Conservation (phyloP, 148 eudicot genomes). For the Cornus kousa region DNA sequence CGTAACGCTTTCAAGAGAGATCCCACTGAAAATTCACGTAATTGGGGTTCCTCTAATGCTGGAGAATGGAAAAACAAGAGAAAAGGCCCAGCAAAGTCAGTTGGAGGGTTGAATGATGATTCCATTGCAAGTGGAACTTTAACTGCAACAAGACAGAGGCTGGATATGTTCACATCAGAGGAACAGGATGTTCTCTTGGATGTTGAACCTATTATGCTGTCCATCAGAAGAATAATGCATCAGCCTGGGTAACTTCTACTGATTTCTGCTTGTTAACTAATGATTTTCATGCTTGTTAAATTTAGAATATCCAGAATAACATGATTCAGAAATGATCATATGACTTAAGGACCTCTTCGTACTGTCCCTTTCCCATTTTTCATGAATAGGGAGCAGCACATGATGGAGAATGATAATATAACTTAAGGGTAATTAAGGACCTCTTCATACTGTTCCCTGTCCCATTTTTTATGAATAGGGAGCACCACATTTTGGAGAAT, state of each 20-base stretch:
- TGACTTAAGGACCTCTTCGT: not conserved
- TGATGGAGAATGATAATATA: not conserved
- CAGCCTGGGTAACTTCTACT: slow-evolving; percentile 53
- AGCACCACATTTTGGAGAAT: not conserved
- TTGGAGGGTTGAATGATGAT: slow-evolving; percentile 36
- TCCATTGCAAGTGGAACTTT: slow-evolving; percentile 21
- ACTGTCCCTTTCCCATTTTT: not conserved
- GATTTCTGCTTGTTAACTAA: not conserved
- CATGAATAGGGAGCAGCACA: not conserved
- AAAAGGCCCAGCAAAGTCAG: slow-evolving; percentile 41
- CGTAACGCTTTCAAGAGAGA: slow-evolving; percentile 9
- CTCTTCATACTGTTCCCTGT: not conserved
- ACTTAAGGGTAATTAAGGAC: not conserved
- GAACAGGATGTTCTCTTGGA: slow-evolving; percentile 74
- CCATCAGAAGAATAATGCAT: slow-evolving; percentile 70
- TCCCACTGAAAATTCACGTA: slow-evolving; percentile 31
- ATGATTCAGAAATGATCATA: not conserved
- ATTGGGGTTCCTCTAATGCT: slow-evolving; percentile 60
- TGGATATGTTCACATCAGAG: slow-evolving; percentile 68
- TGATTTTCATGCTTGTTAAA: not conserved
- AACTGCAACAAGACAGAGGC: slow-evolving; percentile 58
- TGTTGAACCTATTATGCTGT: slow-evolving; percentile 60
- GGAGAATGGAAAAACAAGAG: slow-evolving; percentile 65
- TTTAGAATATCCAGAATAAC: not conserved
- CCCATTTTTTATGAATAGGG: not conserved